Evolutionary conservation across 345 rosid species (phyloP).

Genomic region (Pseudoturritis turrita): DNA sequence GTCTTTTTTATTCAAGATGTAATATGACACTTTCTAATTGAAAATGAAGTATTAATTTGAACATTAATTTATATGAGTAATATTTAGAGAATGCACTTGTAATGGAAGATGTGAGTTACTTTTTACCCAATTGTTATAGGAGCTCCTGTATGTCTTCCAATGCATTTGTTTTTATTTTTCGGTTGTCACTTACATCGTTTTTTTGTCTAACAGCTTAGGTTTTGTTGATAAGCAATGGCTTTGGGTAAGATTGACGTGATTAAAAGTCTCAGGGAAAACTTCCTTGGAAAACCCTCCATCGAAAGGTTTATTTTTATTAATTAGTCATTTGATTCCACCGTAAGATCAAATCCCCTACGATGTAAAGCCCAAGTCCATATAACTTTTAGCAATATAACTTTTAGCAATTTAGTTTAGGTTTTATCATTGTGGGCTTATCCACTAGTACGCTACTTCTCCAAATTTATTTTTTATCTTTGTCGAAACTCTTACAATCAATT

Average conservation of each 20-base stretch:
- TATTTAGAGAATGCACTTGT: neutral
- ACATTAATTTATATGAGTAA: neutral
- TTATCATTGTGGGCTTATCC: constrained; percentile 7
- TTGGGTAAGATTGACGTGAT: no score
- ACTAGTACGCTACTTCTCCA: neutral
- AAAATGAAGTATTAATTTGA: neutral
- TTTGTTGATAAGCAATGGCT: no score
- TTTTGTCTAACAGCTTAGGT: no score
- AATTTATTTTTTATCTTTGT: neutral
- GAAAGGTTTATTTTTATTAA: no score
- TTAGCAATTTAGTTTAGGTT: constrained; percentile 4
- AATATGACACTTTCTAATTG: neutral
- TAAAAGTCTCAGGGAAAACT: no score
- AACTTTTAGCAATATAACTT: neutral
- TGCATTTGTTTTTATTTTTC: no score
- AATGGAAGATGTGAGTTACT: no score
- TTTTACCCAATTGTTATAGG: no score
- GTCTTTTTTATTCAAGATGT: neutral
- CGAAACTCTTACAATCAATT: neutral
- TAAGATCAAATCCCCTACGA: neutral
- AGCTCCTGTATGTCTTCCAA: no score
- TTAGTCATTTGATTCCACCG: neutral
- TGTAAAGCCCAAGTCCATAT: constrained; percentile 7
- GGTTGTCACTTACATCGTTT: no score
- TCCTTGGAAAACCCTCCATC: no score